phyloP scores from a whole-genome alignment of 352 stramenopile species.

The Globisporangium paddicum region DNA sequence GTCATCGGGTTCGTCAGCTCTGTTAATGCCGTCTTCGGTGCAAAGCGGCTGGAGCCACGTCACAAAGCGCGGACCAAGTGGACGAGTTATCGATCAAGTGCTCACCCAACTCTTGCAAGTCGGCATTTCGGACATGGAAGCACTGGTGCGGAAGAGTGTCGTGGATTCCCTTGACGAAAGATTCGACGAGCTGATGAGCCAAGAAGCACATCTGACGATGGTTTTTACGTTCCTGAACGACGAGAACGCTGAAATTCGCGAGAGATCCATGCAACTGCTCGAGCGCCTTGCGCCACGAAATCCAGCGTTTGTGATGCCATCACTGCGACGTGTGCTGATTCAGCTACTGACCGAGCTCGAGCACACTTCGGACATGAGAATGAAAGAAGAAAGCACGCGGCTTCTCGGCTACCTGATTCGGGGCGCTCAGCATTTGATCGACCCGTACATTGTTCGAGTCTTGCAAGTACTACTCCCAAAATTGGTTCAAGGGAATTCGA shows the following conservation, averaged over 20 bases:
- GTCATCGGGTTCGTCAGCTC: constrained; percentile 1
- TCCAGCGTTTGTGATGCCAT: constrained; percentile 94
- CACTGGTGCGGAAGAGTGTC: constrained; percentile 90
- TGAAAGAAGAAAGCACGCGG: constrained; percentile 87
- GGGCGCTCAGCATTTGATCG: constrained; percentile 82
- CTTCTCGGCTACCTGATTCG: constrained; percentile 84
- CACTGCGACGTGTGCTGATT: constrained; percentile 91
- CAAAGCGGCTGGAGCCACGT: constrained; percentile 48
- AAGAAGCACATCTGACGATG: constrained; percentile 89
- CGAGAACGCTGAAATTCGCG: constrained; percentile 81
- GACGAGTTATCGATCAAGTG: constrained; percentile 91
- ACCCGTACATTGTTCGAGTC: constrained; percentile 76
- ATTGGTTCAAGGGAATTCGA: constrained; percentile 82
- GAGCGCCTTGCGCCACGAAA: constrained; percentile 93
- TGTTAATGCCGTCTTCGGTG: constrained; percentile 4
- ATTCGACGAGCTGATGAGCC: constrained; percentile 93
- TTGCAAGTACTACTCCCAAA: constrained; percentile 80
- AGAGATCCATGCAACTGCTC: constrained; percentile 90
- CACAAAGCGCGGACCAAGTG: constrained; percentile 78
- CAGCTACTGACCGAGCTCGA: constrained; percentile 95
- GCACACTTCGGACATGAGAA: constrained; percentile 84
- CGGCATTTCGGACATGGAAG: constrained; percentile 90
- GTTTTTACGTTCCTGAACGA: constrained; percentile 97
- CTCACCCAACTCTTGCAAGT: constrained; percentile 91
- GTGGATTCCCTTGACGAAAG: constrained; percentile 89